Evolutionary conservation across 169 alveolate genomes (phyloP).

Genomic region (Plasmodium adleri): DNA sequence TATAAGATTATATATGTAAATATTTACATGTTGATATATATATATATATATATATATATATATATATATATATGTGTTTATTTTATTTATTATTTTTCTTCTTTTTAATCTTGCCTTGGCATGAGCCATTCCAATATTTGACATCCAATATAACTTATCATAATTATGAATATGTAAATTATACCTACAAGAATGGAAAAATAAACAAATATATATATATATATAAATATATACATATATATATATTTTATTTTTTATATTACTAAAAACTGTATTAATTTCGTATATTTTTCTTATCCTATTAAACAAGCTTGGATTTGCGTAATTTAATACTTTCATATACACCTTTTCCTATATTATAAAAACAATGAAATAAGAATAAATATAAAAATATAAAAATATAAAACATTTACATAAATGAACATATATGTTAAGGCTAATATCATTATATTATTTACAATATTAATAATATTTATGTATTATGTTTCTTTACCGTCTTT

Average conservation of each 20-base stretch:
- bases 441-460: not conserved
- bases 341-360: conserved; percentile 64
- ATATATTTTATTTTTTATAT: conserved; percentile 12
- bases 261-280: conserved; percentile 71
- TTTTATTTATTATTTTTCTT: not conserved
- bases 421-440: not conserved
- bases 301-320: conserved; percentile 32
- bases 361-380: not conserved
- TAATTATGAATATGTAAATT: conserved; percentile 59
- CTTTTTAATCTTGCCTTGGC: conserved; percentile 29
- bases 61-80: conserved; percentile 6
- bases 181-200: conserved; percentile 10
- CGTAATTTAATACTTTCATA: conserved; percentile 43
- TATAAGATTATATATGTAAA: not conserved
- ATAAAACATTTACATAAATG: not conserved
- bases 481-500: conserved; percentile 34
- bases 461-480: not conserved
- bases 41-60: conserved; percentile 18
- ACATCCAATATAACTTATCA: conserved; percentile 52
- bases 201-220: not conserved
- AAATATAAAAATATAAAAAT: not conserved
- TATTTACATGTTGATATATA: not conserved
- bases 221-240: too few relatives aligned
- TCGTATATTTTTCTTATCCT: conserved; percentile 46
- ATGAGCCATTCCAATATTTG: conserved; percentile 55